Evolutionary conservation across 2,329 filamentous ascomycete genomes (phyloP).

Genomic region (Aspergillus intermedius): DNA sequence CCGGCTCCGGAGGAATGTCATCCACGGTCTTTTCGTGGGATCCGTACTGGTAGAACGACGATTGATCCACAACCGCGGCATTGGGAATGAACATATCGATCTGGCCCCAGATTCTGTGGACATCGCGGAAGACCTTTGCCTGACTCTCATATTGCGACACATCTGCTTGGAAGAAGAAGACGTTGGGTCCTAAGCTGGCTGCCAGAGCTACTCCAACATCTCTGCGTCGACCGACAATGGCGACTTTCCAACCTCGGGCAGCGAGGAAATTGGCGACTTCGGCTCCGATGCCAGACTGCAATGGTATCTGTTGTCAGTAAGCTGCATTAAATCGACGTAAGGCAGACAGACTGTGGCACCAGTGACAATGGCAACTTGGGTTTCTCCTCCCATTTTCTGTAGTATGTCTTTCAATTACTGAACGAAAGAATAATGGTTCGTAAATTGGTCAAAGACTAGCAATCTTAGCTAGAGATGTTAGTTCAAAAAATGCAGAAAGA

Average conservation of each 20-base stretch:
- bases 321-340: not conserved
- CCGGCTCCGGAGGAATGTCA: slow-evolving; percentile 39
- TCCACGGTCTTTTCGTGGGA: slow-evolving; percentile 19
- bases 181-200: slow-evolving; percentile 23
- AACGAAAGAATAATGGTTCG: too few species aligned
- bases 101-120: slow-evolving; percentile 40
- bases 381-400: slow-evolving; percentile 9
- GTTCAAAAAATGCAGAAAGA: not conserved
- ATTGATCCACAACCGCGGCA: slow-evolving; percentile 45
- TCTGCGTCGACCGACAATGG: slow-evolving; percentile 33
- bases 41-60: slow-evolving; percentile 41
- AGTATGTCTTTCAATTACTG: not conserved
- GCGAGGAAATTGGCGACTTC: slow-evolving; percentile 36
- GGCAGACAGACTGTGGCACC: slow-evolving; percentile 34
- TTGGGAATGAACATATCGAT: slow-evolving; percentile 47
- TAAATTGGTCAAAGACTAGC: not conserved
- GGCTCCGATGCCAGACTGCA: slow-evolving; percentile 44
- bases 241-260: slow-evolving; percentile 26
- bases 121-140: slow-evolving; percentile 36
- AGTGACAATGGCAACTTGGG: slow-evolving; percentile 35
- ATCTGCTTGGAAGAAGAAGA: slow-evolving; percentile 42
- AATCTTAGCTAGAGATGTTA: not conserved
- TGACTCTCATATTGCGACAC: slow-evolving; percentile 44
- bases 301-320: not conserved
- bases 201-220: slow-evolving; percentile 29